These are phyloP conservation scores for Diaporthe velutina DNA, from an alignment of 2,329 filamentous ascomycete species.

Conservation along the genomic window DNA sequence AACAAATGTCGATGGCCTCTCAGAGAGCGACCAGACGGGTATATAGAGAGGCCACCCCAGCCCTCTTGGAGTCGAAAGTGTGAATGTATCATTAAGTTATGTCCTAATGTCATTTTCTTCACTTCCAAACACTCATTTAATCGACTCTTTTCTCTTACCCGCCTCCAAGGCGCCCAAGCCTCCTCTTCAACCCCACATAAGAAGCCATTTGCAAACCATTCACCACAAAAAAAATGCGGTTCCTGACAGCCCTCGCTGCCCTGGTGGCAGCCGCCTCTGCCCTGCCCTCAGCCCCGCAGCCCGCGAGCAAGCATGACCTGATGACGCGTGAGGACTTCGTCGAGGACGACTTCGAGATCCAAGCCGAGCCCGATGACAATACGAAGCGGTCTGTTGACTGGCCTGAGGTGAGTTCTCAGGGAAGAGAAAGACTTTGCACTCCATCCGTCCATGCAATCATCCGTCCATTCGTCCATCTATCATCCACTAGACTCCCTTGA, in stretches of 20 bases:
- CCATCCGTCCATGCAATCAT: not conserved
- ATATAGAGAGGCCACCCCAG: not conserved
- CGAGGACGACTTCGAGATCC: slow-evolving; percentile 23
- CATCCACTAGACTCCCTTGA: not conserved
- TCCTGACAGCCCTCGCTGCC: not conserved
- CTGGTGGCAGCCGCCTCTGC: slow-evolving; percentile 16
- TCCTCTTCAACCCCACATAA: not conserved
- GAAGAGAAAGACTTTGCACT: not conserved
- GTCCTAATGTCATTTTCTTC: not conserved
- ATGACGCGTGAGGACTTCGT: not conserved
- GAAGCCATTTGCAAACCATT: not conserved
- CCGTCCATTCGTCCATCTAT: not conserved
- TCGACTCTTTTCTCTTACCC: not conserved
- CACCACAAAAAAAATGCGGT: slow-evolving; percentile 13
- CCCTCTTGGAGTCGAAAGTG: not conserved
- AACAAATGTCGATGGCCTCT: not conserved
- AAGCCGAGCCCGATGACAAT: not conserved
- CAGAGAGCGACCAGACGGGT: not conserved
- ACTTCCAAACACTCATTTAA: not conserved
- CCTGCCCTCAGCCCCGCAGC: not conserved
- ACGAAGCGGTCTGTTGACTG: slow-evolving; percentile 3
- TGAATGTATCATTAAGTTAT: too few relatives aligned
- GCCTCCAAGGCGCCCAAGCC: not conserved
- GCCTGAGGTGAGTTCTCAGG: not conserved
- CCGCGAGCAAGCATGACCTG: not conserved